phyloP scores from a whole-genome alignment of 2,329 filamentous ascomycete species.

The Aureobasidium sp. region DNA sequence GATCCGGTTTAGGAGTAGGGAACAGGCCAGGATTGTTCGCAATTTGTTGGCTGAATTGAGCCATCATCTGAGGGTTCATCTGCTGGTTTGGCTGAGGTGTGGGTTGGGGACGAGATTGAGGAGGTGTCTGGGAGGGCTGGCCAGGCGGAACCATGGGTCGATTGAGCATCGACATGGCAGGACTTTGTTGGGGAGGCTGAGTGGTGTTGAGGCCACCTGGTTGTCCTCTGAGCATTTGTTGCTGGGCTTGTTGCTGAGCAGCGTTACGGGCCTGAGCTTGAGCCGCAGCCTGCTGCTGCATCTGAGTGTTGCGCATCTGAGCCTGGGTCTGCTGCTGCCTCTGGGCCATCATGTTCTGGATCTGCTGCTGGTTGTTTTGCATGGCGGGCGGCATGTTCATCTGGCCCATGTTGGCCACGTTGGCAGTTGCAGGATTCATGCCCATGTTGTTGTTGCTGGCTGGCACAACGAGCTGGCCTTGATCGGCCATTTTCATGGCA shows the following conservation, averaged over 20 bases:
- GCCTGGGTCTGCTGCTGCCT: conserved; percentile 26
- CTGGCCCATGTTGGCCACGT: conserved; percentile 18
- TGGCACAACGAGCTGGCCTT: conserved; percentile 57
- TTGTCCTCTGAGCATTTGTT: conserved; percentile 39
- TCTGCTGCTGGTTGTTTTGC: conserved; percentile 30
- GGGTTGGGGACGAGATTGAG: conserved; percentile 24
- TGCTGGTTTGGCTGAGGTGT: conserved; percentile 20
- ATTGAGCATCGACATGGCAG: conserved; percentile 45
- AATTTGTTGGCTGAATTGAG: conserved; percentile 15
- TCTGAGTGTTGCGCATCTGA: conserved; percentile 32
- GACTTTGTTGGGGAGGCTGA: conserved; percentile 35
- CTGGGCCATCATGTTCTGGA: conserved; percentile 23
- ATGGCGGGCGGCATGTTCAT: conserved; percentile 35
- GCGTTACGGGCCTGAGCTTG: conserved; percentile 31
- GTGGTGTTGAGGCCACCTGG: conserved; percentile 39
- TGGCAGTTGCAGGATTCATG: conserved; percentile 17
- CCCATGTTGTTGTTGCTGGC: conserved; percentile 47
- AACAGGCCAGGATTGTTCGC: conserved; percentile 12
- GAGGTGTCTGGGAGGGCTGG: conserved; percentile 31
- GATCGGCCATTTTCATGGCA: conserved; percentile 54
- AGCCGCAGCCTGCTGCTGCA: conserved; percentile 29
- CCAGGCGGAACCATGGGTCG: conserved; percentile 41
- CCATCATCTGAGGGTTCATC: conserved; percentile 19
- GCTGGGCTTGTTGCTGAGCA: conserved; percentile 38
- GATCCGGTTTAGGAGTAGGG: neutral